Evolutionary conservation across 352 stramenopile species (phyloP), one percentile per base, ranked within the genome.

Genomic region (Globisporangium nagaii): DNA sequence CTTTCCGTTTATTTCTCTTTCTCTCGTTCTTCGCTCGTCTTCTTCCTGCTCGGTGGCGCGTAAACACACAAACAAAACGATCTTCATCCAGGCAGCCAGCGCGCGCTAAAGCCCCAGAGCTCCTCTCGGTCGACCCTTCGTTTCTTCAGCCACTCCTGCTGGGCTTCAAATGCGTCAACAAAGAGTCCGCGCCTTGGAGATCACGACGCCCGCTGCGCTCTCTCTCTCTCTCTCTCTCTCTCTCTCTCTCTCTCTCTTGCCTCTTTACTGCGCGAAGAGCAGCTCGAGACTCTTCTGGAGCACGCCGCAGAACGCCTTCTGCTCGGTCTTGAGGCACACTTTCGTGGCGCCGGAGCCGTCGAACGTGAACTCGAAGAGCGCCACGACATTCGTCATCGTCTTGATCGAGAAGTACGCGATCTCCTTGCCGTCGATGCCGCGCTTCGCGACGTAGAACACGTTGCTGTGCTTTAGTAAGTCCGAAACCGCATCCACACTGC

Each of bases 361-460:
- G 68, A 98, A 98, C 44, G 94, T 98, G 52, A 98, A 81, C 66
- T 98, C 95, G 28, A 97, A 90, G 12, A 98, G 79, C 54, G 96
- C 96, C 19, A 91, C 74, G 53, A 96, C 85, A 34, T 93, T 93
- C 20, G 90, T 97, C 58, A 96, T 86, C 48, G 88, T 98, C 62
- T 95, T 94, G 71, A 96, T 76, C n/a, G 79, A 96, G 65, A 97
- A 98, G 65, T 98, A 98, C 17, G 94, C 91, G 45, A 98, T 96
- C 61, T 98, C 91, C 71, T 98, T 96, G 56, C 86, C 91, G 56
- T 97, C 90, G 9, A 98, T 86, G 11, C 86, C 79, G 32, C 93
- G 87, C 68, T 97, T 95, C 25, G 96, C 95, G 42, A 98, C 93
- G 65, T 97, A 97, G 61, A 97, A 97, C 24, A 98, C 79, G 62